Percentiles rank a stretch among this genome's conserved stretches.
Evolutionary conservation across 2,329 filamentous ascomycete genomes (phyloP).

Genomic region (Venturia pyrina): DNA sequence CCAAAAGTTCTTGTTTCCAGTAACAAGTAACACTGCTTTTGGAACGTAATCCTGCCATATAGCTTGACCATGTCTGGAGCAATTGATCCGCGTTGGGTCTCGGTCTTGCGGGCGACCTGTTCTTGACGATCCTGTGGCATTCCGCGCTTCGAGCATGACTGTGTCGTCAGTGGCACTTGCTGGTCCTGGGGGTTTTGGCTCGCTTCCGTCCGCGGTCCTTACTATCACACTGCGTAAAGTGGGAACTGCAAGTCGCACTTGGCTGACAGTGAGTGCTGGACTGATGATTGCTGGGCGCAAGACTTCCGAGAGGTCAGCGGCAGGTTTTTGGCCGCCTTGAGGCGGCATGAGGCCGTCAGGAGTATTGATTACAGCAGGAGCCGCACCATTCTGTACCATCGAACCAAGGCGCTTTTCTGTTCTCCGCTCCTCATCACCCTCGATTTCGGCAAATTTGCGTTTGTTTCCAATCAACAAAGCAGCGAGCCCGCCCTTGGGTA

Average conservation of each 20-base stretch:
- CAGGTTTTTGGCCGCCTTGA: slow-evolving; percentile 47
- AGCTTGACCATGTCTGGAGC: slow-evolving; percentile 67
- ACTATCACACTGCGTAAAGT: slow-evolving; percentile 76
- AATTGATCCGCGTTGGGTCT: slow-evolving; percentile 75
- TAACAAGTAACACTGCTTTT: slow-evolving; percentile 75
- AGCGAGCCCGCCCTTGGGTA: slow-evolving; percentile 80
- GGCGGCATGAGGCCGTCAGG: slow-evolving; percentile 70
- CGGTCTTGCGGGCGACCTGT: slow-evolving; percentile 53
- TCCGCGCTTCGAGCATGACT: slow-evolving; percentile 79
- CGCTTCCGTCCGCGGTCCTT: slow-evolving; percentile 63
- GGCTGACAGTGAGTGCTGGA: slow-evolving; percentile 69
- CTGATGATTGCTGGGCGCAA: slow-evolving; percentile 81
- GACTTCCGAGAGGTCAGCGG: slow-evolving; percentile 63
- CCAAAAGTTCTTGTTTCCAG: slow-evolving; percentile 86
- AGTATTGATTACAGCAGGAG: slow-evolving; percentile 65
- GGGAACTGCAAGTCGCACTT: slow-evolving; percentile 78
- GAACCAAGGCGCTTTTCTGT: slow-evolving; percentile 49
- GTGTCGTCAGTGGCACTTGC: slow-evolving; percentile 45
- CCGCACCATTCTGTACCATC: slow-evolving; percentile 55
- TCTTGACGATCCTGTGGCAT: slow-evolving; percentile 54
- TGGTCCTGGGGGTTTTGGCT: slow-evolving; percentile 26
- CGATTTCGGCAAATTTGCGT: slow-evolving; percentile 63
- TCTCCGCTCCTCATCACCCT: slow-evolving; percentile 63
- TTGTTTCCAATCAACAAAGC: slow-evolving; percentile 88
- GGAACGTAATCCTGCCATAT: slow-evolving; percentile 95